phyloP scores from a whole-genome alignment of 345 rosid species.

The rapeseed (Brassica napus) region Da-Ae NC_063446.1:1635001-1635500 shows the following conservation, averaged over 20 bases:
- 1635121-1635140: not conserved
- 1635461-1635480: not conserved
- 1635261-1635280: not conserved
- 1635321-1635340: conserved; percentile 58
- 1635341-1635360: conserved; percentile 67
- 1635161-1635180: not conserved
- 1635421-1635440: conserved; percentile 8
- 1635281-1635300: not conserved
- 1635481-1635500: not conserved
- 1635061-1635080: conserved; percentile 50
- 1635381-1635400: conserved; percentile 66
- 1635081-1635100: conserved; percentile 6
- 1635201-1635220: conserved; percentile 72
- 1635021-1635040: conserved; percentile 76
- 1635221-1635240: conserved; percentile 72
- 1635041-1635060: conserved; percentile 83
- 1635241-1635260: conserved; percentile 55
- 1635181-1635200: conserved; percentile 58
- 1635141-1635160: not conserved
- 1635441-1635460: not conserved
- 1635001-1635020: conserved; percentile 71
- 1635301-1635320: conserved; percentile 38
- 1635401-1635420: conserved; percentile 86
- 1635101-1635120: not conserved
- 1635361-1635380: conserved; percentile 56